Base-by-base conservation (phyloP, 805 yeast species). In the Starmera quercuum region DNA sequence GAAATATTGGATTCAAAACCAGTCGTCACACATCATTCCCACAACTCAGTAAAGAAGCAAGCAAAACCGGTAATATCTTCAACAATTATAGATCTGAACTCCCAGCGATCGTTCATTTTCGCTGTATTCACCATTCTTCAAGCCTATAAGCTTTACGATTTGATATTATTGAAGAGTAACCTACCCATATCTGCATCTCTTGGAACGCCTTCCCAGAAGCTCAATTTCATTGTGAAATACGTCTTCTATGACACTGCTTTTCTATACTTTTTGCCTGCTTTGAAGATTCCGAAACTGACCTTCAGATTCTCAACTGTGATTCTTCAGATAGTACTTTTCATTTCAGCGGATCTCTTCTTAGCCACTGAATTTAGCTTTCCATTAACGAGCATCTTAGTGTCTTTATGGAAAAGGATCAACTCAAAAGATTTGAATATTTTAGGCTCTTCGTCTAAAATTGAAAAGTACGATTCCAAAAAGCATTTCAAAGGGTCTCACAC, bases 401-500 rank as follows among this genome's bases (percentile, higher is more conserved):
- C 77, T 1, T 37, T 66, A 1, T 70, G 73, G 71, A 63, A 64
- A 30, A 49, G 59, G 20, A 37, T 66, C 18, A 59, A 60, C 37
- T 55, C 61, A 8, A 64, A 62, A 38, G 79, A 75, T 38, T 53
- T 75, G 37, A 74, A 75, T n/a, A 54, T 76, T 5, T 58, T 61
- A 12, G 82, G 81, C 10, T 66, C 64, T 25, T 45, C 71, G 0
- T 59, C 70, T 47, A 43, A 24, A 30, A 41, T 28, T 11, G 52
- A 33, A 46, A 60, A 40, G 40, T 55, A 13, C 43, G 62, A 32
- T 34, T 45, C 31, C 1, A 35, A 47, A 18, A 42, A 40, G 29
- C 94, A 87, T 54, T 82, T 88, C 54, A 81, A 75, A 48, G 98
- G 98, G 29, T 77, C 76, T 28, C 83, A 84, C 49, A 83, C 88